These are phyloP conservation scores for Cordyceps pruinosa DNA, from an alignment of 2,329 filamentous ascomycete genomes.

Conservation along the genomic window DNA sequence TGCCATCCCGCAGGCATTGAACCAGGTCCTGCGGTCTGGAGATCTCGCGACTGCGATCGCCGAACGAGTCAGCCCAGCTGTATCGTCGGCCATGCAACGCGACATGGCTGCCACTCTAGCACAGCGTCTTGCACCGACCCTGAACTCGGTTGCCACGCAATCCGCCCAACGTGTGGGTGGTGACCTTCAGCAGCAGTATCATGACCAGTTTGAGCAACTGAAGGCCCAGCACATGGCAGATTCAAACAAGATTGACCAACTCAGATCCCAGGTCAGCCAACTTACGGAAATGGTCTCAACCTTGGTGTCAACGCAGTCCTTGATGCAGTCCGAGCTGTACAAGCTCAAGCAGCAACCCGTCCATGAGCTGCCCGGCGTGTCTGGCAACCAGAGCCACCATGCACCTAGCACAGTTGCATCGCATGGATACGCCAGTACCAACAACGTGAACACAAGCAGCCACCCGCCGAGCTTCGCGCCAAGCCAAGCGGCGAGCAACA, in stretches of 20 bases:
- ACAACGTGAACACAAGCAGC: slow-evolving; percentile 20
- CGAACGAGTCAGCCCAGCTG: slow-evolving; percentile 61
- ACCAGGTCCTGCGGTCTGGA: slow-evolving; percentile 55
- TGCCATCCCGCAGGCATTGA: slow-evolving; percentile 57
- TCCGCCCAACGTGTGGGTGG: slow-evolving; percentile 60
- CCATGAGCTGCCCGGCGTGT: slow-evolving; percentile 34
- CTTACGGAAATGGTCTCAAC: slow-evolving; percentile 62
- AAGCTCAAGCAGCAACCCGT: slow-evolving; percentile 48
- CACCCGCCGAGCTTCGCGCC: slow-evolving; percentile 28
- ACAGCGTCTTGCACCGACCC: slow-evolving; percentile 56
- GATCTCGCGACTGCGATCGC: slow-evolving; percentile 63
- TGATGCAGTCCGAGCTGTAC: slow-evolving; percentile 59
- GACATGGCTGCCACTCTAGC: slow-evolving; percentile 57
- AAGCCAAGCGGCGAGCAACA: slow-evolving; percentile 27
- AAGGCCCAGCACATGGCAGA: slow-evolving; percentile 45
- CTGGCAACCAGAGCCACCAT: slow-evolving; percentile 17
- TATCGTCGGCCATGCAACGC: slow-evolving; percentile 62
- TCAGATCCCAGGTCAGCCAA: slow-evolving; percentile 59
- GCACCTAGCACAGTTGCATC: slow-evolving; percentile 20
- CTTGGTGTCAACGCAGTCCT: slow-evolving; percentile 61
- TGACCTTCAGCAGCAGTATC: slow-evolving; percentile 59
- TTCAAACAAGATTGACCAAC: slow-evolving; percentile 61
- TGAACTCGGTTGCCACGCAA: slow-evolving; percentile 58
- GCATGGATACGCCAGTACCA: slow-evolving; percentile 24
- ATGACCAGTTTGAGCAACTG: slow-evolving; percentile 44